phyloP scores from a whole-genome alignment of 1,284 basidiomycete genomes.

The Chalciporus sp. region DNA sequence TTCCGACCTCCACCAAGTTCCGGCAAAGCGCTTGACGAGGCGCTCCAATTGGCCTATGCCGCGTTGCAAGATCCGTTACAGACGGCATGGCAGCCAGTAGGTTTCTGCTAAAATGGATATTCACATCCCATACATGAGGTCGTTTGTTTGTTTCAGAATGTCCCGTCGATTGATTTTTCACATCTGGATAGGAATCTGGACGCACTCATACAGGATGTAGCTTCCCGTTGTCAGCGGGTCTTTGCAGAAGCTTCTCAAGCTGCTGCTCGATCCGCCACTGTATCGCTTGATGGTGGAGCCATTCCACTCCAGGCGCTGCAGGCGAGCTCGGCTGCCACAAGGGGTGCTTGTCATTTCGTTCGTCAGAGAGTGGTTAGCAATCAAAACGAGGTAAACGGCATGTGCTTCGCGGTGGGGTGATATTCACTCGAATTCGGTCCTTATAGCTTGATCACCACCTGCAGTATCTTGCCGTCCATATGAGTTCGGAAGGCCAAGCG shows the following conservation, averaged over 20 bases:
- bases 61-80: conserved; percentile 47
- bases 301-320: conserved; percentile 27
- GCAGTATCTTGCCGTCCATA: conserved; percentile 49
- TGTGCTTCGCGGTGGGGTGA: conserved; percentile 29
- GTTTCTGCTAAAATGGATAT: conserved; percentile 32
- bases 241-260: conserved; percentile 67
- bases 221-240: conserved; percentile 57
- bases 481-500: conserved; percentile 25
- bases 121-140: conserved; percentile 26
- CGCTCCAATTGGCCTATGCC: conserved; percentile 49
- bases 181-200: conserved; percentile 72
- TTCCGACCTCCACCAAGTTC: conserved; percentile 37
- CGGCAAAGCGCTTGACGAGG: conserved; percentile 41
- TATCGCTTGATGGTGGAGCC: conserved; percentile 41
- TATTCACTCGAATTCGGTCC: conserved; percentile 29
- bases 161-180: conserved; percentile 50
- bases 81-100: conserved; percentile 47
- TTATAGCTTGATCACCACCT: conserved; percentile 43
- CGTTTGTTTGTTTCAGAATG: conserved; percentile 44
- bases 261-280: conserved; percentile 58
- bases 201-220: conserved; percentile 63
- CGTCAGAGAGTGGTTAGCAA: conserved; percentile 54
- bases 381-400: conserved; percentile 49
- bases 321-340: conserved; percentile 28
- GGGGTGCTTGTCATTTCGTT: conserved; percentile 38